Conservation (phyloP, 208 protist species). For the Crithidia fasciculata region DNA sequence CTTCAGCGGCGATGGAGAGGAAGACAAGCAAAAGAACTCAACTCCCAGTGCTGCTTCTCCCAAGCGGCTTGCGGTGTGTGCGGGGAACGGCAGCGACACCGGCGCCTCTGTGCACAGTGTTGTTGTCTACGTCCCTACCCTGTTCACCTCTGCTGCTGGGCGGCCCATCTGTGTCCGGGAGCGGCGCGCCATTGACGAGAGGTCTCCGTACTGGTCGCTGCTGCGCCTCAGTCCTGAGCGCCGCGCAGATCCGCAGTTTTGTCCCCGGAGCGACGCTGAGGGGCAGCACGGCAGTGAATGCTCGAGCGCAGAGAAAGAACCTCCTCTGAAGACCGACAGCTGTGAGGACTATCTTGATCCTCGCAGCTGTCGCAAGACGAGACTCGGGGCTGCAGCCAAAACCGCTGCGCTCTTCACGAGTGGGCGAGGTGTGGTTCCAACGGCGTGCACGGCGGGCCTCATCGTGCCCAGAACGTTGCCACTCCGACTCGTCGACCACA, state of each 20-base stretch:
- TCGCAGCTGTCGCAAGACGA: too few species aligned
- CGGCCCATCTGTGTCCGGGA: slow-evolving; percentile 66
- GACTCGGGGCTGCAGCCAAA: too few species aligned
- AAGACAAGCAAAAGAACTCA: too few species aligned
- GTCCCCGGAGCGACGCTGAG: background rate
- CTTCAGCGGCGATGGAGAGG: too few species aligned
- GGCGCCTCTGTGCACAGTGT: background rate
- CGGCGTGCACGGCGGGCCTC: background rate
- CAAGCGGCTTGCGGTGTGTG: background rate
- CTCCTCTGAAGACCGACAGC: too few species aligned
- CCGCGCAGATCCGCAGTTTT: background rate
- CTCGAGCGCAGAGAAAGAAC: too few species aligned
- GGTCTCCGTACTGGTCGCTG: slow-evolving; percentile 54
- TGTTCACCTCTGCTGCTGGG: slow-evolving; percentile 69
- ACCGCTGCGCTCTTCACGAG: slow-evolving; percentile 8
- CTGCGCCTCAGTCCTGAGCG: slow-evolving; percentile 33
- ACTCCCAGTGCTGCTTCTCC: background rate
- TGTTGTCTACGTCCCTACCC: slow-evolving; percentile 48
- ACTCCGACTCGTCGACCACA: background rate
- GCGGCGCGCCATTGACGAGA: slow-evolving; percentile 26
- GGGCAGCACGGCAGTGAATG: background rate
- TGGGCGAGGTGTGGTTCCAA: slow-evolving; percentile 9
- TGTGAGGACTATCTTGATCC: too few species aligned
- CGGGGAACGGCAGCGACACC: too few species aligned
- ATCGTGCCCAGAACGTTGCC: slow-evolving; percentile 27